Percentiles rank a stretch among this genome's conserved stretches.
Evolutionary conservation across 1,284 basidiomycete genomes (phyloP).

Genomic region (Leccinum griseonigrum): DNA sequence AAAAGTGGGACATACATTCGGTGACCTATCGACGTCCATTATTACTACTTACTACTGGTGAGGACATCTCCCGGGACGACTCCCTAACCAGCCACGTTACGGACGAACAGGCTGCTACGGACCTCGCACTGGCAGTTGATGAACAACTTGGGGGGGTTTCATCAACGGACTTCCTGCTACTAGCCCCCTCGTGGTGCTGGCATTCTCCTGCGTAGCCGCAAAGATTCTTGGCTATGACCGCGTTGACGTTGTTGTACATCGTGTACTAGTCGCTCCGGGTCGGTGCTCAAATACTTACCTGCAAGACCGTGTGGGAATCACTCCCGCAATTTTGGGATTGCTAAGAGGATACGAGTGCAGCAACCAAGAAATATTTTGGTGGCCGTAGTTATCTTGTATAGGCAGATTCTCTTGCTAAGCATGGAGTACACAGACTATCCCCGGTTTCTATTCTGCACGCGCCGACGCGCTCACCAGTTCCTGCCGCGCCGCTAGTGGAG

Average conservation of each 20-base stretch:
- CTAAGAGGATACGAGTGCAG: neutral
- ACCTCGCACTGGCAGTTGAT: neutral
- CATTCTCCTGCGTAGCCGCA: constrained; percentile 37
- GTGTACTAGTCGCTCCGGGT: constrained; percentile 26
- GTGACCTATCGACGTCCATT: no score
- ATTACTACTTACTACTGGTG: no score
- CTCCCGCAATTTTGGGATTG: constrained; percentile 34
- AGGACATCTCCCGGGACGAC: neutral
- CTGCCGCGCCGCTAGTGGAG: no score
- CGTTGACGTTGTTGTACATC: constrained; percentile 33
- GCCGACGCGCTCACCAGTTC: no score
- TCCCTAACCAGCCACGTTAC: neutral
- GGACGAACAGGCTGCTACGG: neutral
- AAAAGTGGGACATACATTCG: no score
- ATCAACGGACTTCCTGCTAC: neutral
- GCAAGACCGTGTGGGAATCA: constrained; percentile 33
- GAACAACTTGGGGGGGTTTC: neutral
- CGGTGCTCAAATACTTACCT: constrained; percentile 29
- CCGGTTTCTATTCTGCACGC: no score
- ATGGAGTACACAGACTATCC: no score
- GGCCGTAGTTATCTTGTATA: neutral
- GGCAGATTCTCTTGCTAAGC: neutral
- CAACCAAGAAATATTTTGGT: neutral
- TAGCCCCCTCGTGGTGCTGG: constrained; percentile 31
- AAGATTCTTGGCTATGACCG: constrained; percentile 32